phyloP scores from a whole-genome alignment of 257 asterid genomes.

The Orobanche coerulescens region DNA sequence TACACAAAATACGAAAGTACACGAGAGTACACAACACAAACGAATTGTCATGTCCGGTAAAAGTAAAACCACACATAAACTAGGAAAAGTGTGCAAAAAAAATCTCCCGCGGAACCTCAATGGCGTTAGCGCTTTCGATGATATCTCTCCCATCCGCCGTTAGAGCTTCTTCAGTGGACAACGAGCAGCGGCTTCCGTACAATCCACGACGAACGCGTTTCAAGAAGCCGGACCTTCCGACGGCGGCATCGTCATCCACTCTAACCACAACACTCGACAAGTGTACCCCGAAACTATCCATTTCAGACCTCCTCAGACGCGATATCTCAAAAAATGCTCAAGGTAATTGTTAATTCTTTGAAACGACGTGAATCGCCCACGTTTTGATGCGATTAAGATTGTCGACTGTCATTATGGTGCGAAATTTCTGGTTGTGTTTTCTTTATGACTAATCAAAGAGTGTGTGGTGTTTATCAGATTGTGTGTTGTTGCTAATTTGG shows the following conservation, averaged over 20 bases:
- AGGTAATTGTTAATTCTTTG: slow-evolving; percentile 24
- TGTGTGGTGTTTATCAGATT: neutral
- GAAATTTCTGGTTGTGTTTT: neutral
- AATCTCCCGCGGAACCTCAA: slow-evolving; percentile 20
- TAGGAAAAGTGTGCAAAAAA: neutral
- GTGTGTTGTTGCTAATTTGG: neutral
- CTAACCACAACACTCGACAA: slow-evolving; percentile 23
- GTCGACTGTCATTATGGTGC: neutral
- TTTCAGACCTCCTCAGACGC: slow-evolving; percentile 71
- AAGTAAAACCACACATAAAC: too few species aligned
- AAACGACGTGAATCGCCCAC: neutral
- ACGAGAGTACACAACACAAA: too few species aligned
- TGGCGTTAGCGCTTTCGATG: slow-evolving; percentile 42
- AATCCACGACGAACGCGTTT: slow-evolving; percentile 80
- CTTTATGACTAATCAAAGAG: neutral
- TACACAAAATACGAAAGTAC: too few species aligned
- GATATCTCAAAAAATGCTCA: slow-evolving; percentile 20
- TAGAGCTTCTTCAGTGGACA: slow-evolving; percentile 65
- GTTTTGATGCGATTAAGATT: neutral
- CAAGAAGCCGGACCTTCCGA: slow-evolving; percentile 28
- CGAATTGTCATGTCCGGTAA: too few species aligned
- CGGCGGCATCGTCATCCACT: slow-evolving; percentile 25
- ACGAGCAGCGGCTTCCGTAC: slow-evolving; percentile 54
- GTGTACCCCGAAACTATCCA: slow-evolving; percentile 31
- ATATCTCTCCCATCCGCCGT: slow-evolving; percentile 31